Evolutionary conservation across 768 basidiomycete species (phyloP), one percentile per base, ranked within the genome.

Genomic region (Tulasnella sp.): DNA sequence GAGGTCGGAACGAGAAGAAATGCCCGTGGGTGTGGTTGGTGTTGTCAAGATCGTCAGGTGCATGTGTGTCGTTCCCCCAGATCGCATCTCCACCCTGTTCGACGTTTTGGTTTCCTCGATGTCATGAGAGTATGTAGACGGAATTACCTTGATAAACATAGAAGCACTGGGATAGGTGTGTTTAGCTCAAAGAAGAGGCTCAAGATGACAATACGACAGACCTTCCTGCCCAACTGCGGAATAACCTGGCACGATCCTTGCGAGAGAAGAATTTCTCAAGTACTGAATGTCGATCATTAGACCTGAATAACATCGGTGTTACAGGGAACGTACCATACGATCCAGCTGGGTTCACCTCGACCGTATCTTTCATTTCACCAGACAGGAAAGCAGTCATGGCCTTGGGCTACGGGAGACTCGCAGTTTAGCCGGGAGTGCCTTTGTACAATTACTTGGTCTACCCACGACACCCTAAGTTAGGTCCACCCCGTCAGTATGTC

Each of bases 291-390:
- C 65, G 25, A 65, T 67, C 4, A 66, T 65, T 63, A 1, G 19
- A 12, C 29, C 58, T 34, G 15, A 55, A 11, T 3, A 15, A 60
- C 21, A 9, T 43, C 36, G 19, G 3, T 23, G 48, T 23, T 15
- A 57, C 23, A 60, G 17, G 2, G 19, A 36, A 61, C 73, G 27
- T 48, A 83, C 83, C 82, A 66, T 87, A 86, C 48, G 82, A 79
- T 14, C 84, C 87, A 12, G 83, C 85, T 12, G 84, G 84, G 65
- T 84, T 81, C 71, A 92, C 75, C 65, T 88, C 81, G 4, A 90
- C 87, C 0, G 90, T 93, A 62, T 94, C 89, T 66, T 84, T 84
- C 83, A 97, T 96, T 70, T 98, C 94, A 9, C 94, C 94, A 0
- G 88, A 91, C 37, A 97, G 72, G 67, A 97, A 89, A 0, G 96